phyloP scores from a whole-genome alignment of 129 eudicot species.

The Centaurea solstitialis region DNA sequence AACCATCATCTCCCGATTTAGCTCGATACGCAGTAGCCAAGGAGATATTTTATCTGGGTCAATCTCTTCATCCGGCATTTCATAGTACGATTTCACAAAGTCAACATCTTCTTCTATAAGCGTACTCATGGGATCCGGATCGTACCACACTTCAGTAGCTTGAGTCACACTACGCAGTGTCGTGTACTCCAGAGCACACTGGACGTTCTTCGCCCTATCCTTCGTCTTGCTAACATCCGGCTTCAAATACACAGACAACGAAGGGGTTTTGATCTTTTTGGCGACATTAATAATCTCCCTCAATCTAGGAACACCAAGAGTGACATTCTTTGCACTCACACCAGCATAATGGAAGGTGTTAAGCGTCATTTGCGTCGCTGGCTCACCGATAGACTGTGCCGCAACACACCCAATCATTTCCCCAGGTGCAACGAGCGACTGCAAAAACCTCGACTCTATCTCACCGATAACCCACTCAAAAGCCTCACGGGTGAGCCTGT shows the following conservation, averaged over 20 bases:
- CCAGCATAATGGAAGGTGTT: conserved; percentile 99
- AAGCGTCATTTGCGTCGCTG: conserved; percentile 97
- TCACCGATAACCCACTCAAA: conserved; percentile 98
- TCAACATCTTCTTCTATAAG: conserved; percentile 92
- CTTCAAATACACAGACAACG: conserved; percentile 81
- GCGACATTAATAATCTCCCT: conserved; percentile 97
- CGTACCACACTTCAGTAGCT: conserved; percentile 99
- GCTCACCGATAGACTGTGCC: conserved; percentile 98
- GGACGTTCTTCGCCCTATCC: conserved; percentile 89
- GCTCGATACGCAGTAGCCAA: conserved; percentile 88
- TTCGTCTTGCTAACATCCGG: conserved; percentile 77
- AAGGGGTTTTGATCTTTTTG: conserved; percentile 96
- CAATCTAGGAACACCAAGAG: conserved; percentile 95
- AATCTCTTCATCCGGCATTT: conserved; percentile 97
- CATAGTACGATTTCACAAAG: conserved; percentile 90
- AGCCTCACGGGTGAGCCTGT: conserved; percentile 81
- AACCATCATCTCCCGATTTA: conserved; percentile 98
- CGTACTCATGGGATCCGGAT: conserved; percentile 97
- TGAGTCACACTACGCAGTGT: conserved; percentile 93
- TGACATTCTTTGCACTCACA: conserved; percentile 98
- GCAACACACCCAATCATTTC: conserved; percentile 99
- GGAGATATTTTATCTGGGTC: conserved; percentile 94
- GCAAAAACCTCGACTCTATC: conserved; percentile 91
- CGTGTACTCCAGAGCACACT: conserved; percentile 90
- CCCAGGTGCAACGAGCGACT: conserved; percentile 95